Evolutionary conservation across 2,329 filamentous ascomycete species (phyloP), one percentile per base, ranked within the genome.

Genomic region (Blastomyces percursus): DNA sequence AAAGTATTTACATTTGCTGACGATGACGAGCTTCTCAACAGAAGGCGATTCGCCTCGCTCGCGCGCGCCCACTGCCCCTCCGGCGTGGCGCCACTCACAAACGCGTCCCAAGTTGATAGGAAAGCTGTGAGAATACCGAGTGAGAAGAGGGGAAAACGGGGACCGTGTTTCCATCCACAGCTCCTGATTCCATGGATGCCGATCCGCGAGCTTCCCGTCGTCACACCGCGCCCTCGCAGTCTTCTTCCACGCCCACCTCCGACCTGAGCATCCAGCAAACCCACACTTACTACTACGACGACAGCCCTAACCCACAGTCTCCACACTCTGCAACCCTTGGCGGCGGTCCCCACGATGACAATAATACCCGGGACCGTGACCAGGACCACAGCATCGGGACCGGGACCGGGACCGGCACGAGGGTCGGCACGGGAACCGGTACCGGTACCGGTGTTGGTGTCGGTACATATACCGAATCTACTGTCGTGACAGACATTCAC

Each of bases 161-260:
- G 48, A 2, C 14, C 48, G 24, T 2, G 21, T 24, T 51, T 51
- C 30, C 27, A n/a, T 35, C 51, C 51, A n/a, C 50, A 54, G 19
- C 16, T 32, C n/a, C n/a, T 55, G 51, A 55, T 55, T 57, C 54
- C 35, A 57, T 57, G 54, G 54, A 57, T 27, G 54, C 54, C 35
- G 35, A 57, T 42, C 54, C 32, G 54, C 54, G 35, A 7, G 19
- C 21, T 24, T n/a, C 35, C 35, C 35, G 8, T 11, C 54, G 54
- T 57, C 32, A 38, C 19, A 42, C 54, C n/a, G 54, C 54, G 32
- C 54, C 54, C 12, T 56, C 54, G n/a, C n/a, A 38, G 32, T 42
- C 54, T 38, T 57, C 54, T 42, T 40, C 54, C n/a, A 57, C 54
- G 6, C 54, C 54, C 8, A 38, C 54, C 35, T 57, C 54, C 32